Evolutionary conservation across 1,139 yeast species (phyloP).

Genomic region (Pneumocystis wakefieldiae): DNA sequence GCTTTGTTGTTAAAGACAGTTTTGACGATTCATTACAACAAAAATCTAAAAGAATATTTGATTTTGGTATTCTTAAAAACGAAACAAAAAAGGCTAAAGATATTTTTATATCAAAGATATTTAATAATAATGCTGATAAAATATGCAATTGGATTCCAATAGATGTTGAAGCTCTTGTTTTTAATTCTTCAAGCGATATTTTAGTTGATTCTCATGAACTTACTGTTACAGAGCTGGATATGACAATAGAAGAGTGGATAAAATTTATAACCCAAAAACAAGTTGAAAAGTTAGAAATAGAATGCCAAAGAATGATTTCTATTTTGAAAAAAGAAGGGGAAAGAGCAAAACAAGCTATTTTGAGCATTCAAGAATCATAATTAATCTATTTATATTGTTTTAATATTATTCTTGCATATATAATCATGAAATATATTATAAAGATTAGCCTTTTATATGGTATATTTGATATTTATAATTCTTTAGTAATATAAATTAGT

Average conservation of each 20-base stretch:
- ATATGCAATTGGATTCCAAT: neutral
- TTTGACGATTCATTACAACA: neutral
- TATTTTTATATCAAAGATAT: neutral
- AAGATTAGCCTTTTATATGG: neutral
- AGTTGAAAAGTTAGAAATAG: constrained; percentile 21
- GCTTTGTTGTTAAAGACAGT: neutral
- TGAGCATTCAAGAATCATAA: neutral
- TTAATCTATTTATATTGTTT: neutral
- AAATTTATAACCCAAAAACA: constrained; percentile 28
- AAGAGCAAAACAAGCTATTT: constrained; percentile 15
- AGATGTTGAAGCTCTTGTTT: constrained; percentile 20
- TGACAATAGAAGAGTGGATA: constrained; percentile 63
- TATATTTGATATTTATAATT: neutral
- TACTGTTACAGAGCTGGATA: constrained; percentile 45
- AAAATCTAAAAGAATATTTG: neutral
- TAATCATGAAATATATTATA: neutral
- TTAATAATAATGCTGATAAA: neutral
- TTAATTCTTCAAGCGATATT: constrained; percentile 30
- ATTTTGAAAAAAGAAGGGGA: constrained; percentile 19
- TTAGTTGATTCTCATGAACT: constrained; percentile 34
- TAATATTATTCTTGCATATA: neutral
- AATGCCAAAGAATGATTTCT: constrained; percentile 24
- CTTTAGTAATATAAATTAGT: neutral
- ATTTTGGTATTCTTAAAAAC: neutral
- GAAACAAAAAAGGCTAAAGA: neutral